Base-by-base conservation (phyloP, 805 yeast species). In the Metschnikowia rubicola region DNA sequence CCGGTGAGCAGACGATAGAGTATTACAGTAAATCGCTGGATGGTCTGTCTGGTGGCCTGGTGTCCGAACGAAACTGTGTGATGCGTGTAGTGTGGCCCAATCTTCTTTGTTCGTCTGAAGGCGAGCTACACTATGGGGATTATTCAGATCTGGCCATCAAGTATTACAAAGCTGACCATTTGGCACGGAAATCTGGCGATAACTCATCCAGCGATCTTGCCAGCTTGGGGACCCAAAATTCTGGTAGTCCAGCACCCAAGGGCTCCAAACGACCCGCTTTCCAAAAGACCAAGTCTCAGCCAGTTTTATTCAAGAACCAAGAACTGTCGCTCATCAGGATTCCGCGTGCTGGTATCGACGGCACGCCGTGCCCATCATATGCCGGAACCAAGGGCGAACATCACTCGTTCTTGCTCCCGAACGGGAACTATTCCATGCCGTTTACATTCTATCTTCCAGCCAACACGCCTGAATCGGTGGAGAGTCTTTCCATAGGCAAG, bases 371-470 rank as follows among this genome's bases (percentile, higher is more conserved):
- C 31, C 48, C 48, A 8, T 37, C 30, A 15, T 52, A 54, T 40
- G 58, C 59, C 12, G 44, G 44, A 2, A 11, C 44, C 21, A 44
- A 41, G 17, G 43, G 50, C 30, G 58, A 54, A 26, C 32, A 46
- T 10, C 66, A 65, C 51, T 68, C 73, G 12, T 79, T 67, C 53
- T 60, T 68, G 11, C 60, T 79, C 29, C 81, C 80, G 2, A 64
- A 71, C 46, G 83, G 83, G 1, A 79, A 79, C 56, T 78, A 78
- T 54, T 69, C 73, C 37, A 59, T 79, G 42, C 83, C 83, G 0
- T 79, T 79, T 52, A 58, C 52, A 31, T 61, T 71, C 8, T 61
- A 59, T 10, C 58, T 79, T 28, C 83, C 83, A 0, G 68, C 79
- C 1, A 70, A 71, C 45, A 53, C 73, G 0, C 70, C 77, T 10